Conservation (phyloP, 371 early-diverging fungal genomes). For the Ecytonucleospora hepatopenaei region DNA sequence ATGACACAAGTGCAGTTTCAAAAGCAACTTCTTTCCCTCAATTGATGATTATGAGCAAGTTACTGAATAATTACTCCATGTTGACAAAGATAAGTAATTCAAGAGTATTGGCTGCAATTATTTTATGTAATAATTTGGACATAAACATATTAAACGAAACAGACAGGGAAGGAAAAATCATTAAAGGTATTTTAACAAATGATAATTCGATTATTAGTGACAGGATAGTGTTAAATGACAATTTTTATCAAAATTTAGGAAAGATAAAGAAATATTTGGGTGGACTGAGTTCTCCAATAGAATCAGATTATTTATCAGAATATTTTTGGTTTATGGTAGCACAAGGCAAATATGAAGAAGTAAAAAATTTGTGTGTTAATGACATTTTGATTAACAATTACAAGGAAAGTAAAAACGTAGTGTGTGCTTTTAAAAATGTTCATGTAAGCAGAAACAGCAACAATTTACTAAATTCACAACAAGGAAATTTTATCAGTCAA, state of each 20-base stretch:
- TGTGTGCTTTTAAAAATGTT: neutral
- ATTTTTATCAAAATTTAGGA: neutral
- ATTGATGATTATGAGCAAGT: neutral
- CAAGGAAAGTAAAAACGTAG: neutral
- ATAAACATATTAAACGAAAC: neutral
- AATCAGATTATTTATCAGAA: neutral
- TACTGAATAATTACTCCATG: neutral
- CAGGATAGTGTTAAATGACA: neutral
- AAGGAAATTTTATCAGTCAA: neutral
- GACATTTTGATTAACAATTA: constrained; percentile 1
- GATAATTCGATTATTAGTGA: neutral
- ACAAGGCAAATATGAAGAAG: neutral
- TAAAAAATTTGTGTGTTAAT: constrained; percentile 1
- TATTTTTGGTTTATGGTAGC: constrained; percentile 27
- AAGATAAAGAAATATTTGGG: neutral
- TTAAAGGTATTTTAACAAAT: constrained; percentile 1
- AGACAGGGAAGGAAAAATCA: constrained; percentile 1
- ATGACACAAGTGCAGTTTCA: neutral
- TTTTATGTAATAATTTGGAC: constrained; percentile 2
- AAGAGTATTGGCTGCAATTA: constrained; percentile 2
- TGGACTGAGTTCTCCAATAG: neutral
- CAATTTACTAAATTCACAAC: neutral
- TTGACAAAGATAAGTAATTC: neutral
- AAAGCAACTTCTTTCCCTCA: neutral
- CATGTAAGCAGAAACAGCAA: neutral